Conservation (phyloP, 2,329 filamentous ascomycete genomes). For the Xylariaceae sp. region DNA sequence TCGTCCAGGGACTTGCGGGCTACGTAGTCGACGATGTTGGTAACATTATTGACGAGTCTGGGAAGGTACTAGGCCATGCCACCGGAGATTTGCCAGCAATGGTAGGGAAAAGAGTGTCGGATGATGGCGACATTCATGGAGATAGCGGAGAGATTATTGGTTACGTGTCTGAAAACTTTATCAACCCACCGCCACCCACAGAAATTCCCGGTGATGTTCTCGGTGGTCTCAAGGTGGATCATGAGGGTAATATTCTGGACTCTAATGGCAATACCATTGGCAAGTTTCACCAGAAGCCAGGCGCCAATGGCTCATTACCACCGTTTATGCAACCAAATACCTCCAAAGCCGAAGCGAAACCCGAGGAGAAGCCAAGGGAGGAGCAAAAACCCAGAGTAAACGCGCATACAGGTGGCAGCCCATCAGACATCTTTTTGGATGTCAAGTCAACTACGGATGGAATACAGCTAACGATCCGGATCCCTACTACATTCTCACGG, state of each 20-base stretch:
- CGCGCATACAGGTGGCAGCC: slow-evolving; percentile 49
- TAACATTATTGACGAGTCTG: slow-evolving; percentile 57
- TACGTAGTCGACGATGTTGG: slow-evolving; percentile 60
- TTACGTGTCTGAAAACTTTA: slow-evolving; percentile 52
- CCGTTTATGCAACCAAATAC: slow-evolving; percentile 24
- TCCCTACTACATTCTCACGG: slow-evolving; percentile 59
- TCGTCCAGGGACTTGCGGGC: slow-evolving; percentile 52
- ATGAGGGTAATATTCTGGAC: slow-evolving; percentile 53
- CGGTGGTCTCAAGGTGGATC: slow-evolving; percentile 50
- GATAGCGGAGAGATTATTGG: slow-evolving; percentile 51
- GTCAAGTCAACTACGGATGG: slow-evolving; percentile 62
- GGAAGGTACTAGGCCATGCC: slow-evolving; percentile 57
- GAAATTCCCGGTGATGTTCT: slow-evolving; percentile 35
- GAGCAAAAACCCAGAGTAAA: slow-evolving; percentile 38
- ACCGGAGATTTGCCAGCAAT: slow-evolving; percentile 62
- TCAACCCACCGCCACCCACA: slow-evolving; percentile 32
- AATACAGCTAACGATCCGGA: slow-evolving; percentile 63
- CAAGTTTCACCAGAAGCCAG: slow-evolving; percentile 51
- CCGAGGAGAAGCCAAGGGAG: slow-evolving; percentile 32
- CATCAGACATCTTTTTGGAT: slow-evolving; percentile 62
- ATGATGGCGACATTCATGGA: slow-evolving; percentile 54
- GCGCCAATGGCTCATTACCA: slow-evolving; percentile 22
- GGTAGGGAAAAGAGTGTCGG: slow-evolving; percentile 55
- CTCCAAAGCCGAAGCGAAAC: not conserved
- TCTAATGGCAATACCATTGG: slow-evolving; percentile 53